Conservation (phyloP, 352 stramenopile genomes). For the Phytophthora quininea region DNA sequence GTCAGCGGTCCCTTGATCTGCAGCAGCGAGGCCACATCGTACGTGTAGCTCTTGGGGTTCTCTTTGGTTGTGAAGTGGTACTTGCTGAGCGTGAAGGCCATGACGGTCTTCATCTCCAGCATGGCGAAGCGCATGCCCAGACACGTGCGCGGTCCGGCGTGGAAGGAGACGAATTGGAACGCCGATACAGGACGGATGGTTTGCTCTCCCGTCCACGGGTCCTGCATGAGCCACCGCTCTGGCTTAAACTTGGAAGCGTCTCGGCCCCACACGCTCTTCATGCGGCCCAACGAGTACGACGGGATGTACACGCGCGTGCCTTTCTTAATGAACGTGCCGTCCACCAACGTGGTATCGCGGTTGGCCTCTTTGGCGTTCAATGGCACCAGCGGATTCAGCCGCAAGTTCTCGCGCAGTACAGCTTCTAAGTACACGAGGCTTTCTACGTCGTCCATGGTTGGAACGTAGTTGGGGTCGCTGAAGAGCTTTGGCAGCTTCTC, state of each 20-base stretch:
- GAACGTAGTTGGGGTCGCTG: constrained; percentile 36
- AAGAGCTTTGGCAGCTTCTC: constrained; percentile 43
- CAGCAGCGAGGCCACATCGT: constrained; percentile 40
- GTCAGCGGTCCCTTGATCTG: constrained; percentile 41
- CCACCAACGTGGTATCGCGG: constrained; percentile 56
- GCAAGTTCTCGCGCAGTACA: constrained; percentile 63
- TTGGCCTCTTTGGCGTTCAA: constrained; percentile 60
- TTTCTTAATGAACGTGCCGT: constrained; percentile 61
- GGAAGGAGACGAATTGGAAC: constrained; percentile 45
- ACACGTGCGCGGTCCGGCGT: constrained; percentile 38
- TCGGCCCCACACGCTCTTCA: constrained; percentile 54
- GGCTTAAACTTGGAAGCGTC: constrained; percentile 69
- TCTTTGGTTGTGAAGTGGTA: constrained; percentile 48
- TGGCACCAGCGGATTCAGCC: constrained; percentile 69
- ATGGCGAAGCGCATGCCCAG: constrained; percentile 51
- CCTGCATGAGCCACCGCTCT: constrained; percentile 60
- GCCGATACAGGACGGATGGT: constrained; percentile 37
- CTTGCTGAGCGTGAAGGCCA: constrained; percentile 44
- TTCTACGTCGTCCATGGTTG: constrained; percentile 54
- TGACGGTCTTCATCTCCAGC: constrained; percentile 53
- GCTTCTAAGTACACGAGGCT: constrained; percentile 65
- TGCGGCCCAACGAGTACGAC: constrained; percentile 55
- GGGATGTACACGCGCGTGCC: constrained; percentile 61
- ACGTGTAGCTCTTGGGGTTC: constrained; percentile 47
- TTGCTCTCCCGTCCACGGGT: constrained; percentile 26